Evolutionary conservation across 768 basidiomycete genomes (phyloP).

Genomic region (Amanita molliuscula): DNA sequence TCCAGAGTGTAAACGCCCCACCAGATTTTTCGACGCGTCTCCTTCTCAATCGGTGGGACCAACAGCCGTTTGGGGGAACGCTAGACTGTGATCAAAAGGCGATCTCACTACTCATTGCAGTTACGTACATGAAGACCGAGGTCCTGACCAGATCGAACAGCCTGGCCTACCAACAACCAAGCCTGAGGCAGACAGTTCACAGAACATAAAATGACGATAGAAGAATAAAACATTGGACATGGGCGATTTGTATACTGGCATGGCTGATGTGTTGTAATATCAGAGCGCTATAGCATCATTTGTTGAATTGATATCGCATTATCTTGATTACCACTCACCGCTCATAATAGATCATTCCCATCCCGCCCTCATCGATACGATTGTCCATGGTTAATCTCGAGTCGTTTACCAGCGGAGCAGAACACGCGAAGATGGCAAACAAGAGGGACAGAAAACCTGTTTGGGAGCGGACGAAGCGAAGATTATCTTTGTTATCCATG

Average conservation of each 20-base stretch:
- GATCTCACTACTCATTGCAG: slow-evolving; percentile 7
- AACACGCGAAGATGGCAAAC: slow-evolving; percentile 87
- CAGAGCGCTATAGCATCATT: slow-evolving; percentile 48
- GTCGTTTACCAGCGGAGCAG: slow-evolving; percentile 72
- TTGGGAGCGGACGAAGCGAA: slow-evolving; percentile 42
- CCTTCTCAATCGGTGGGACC: slow-evolving; percentile 71
- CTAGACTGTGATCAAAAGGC: slow-evolving; percentile 26
- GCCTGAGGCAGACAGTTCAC: slow-evolving; percentile 91
- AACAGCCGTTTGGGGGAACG: slow-evolving; percentile 72
- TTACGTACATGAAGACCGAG: slow-evolving; percentile 79
- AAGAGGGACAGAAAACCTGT: slow-evolving; percentile 73
- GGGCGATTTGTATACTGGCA: slow-evolving; percentile 71
- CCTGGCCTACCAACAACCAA: slow-evolving; percentile 88
- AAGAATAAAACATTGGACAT: slow-evolving; percentile 85
- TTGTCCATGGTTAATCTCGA: slow-evolving; percentile 48
- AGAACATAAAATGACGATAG: slow-evolving; percentile 88
- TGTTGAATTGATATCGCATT: slow-evolving; percentile 11
- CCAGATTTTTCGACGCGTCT: slow-evolving; percentile 87
- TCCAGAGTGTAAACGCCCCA: slow-evolving; percentile 89
- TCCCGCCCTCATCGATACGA: slow-evolving; percentile 64
- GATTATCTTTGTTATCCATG: slow-evolving; percentile 61
- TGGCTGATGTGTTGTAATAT: slow-evolving; percentile 90
- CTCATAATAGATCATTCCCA: slow-evolving; percentile 87
- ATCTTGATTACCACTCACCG: slow-evolving; percentile 36
- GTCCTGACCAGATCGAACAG: slow-evolving; percentile 83